Evolutionary conservation across 1,139 yeast genomes (phyloP), one percentile per base, ranked within the genome.

Genomic region (Candida buenavistaensis): DNA sequence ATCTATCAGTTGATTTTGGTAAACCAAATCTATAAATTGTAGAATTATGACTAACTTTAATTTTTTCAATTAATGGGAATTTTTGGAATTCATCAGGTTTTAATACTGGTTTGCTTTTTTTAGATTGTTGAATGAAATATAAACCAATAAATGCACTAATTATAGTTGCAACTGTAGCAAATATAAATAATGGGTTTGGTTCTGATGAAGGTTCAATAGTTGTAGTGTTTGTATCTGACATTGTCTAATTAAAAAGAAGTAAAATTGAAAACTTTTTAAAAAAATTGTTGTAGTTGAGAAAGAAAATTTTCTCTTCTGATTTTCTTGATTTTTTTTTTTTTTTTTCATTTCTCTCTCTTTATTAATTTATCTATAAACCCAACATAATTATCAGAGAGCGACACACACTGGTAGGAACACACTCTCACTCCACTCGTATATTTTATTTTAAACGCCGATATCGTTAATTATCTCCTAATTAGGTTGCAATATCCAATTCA

Each of bases 1-100:
- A 74, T 33, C 80, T 70, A 57, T 86, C 94, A 33, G 79, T 71
- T 25, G 82, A 72, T 43, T 75, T 73, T 35, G 96, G 96, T 50
- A 92, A 76, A 3, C 86, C 90, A 55, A 92, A 89, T 54, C 94
- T 76, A 62, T 86, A 90, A 40, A 88, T 66, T 36, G 94, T 88
- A 10, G 96, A 75, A 61, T 90, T 89, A 59, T 86, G 95, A 25
- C 88, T 75, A 14, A 92, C 69, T 30, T 80, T 74, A 11, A 84
- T 82, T 67, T 87, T 90, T 57, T 82, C 80, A 48, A 86, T 77
- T 55, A 92, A 71, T 39, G 95, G 95, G 72, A 89, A 90, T 53
- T 85, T 78, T 56, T 80, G 82, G 63, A 82, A 89, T 42, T 75
- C 75, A 45, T 77, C 84, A 30, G 82, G 77, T 49, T 74, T 74